Evolutionary conservation across 108 stramenopile species (phyloP).

Genomic region (Stephanodiscus minutulus): DNA sequence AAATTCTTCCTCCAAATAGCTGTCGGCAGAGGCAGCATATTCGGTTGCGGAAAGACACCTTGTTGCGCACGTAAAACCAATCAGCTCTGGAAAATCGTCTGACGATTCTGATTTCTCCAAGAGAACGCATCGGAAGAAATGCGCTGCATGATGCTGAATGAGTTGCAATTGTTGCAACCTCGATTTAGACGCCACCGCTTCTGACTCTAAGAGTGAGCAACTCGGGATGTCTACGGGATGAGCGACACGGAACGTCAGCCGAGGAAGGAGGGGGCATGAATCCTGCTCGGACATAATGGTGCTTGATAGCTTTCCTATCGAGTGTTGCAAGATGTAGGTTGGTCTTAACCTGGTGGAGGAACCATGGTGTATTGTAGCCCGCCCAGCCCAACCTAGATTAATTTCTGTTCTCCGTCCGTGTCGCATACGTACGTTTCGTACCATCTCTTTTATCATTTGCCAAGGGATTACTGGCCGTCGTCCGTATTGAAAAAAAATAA

Average conservation of each 20-base stretch:
- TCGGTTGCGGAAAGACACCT: conserved; percentile 21
- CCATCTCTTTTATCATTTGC: too few relatives aligned
- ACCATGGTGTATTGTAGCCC: too few relatives aligned
- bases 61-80: conserved; percentile 42
- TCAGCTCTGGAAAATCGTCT: conserved; percentile 4
- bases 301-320: background rate
- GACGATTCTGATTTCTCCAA: conserved; percentile 17
- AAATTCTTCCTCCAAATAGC: background rate
- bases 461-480: too few relatives aligned
- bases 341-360: too few relatives aligned
- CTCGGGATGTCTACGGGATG: conserved; percentile 74
- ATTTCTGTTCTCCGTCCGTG: too few relatives aligned
- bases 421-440: too few relatives aligned
- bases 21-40: conserved; percentile 1
- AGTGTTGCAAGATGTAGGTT: too few relatives aligned
- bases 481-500: too few relatives aligned
- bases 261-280: conserved; percentile 9
- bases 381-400: too few relatives aligned
- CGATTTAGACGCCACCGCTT: conserved; percentile 85
- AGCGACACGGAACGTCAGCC: conserved; percentile 56
- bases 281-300: background rate
- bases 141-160: conserved; percentile 85
- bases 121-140: conserved; percentile 81
- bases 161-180: conserved; percentile 80
- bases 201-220: conserved; percentile 64